Base-by-base conservation (phyloP, 2,329 filamentous ascomycete genomes). In the Fusarium cyanostomum region DNA sequence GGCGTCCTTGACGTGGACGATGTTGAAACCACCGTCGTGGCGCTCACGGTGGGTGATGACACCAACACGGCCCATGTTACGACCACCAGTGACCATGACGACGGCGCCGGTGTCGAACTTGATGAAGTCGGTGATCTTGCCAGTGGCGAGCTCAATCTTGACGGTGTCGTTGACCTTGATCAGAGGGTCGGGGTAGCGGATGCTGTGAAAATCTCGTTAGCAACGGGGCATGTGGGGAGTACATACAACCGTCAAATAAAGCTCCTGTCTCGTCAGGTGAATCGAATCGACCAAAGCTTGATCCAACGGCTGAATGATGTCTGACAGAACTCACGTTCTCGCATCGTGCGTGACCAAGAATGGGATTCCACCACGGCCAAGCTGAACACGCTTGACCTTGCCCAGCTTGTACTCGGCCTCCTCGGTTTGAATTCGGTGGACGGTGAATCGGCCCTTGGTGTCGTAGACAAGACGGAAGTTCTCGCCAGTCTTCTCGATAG, bases 281-380 rank as follows among this genome's bases (percentile, higher is more conserved):
- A 71, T 72, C 70, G 77, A 81, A 84, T 85, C 83, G 79, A 86
- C 93, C 93, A 96, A 95, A 97, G 87, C 92, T 95, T 96, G 92
- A 92, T 94, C 92, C 94, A 97, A 97, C 94, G 94, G 90, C 94
- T 97, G 94, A 97, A 94, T 95, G 94, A 97, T 92, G 91, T 91
- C 84, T 87, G 85, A 88, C 84, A 90, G 88, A 91, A 98, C 94
- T 97, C 87, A 99, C 94, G 95, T 99, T 93, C 95, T 91, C 86
- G 95, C 95, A 95, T 99, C 95, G 92, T 99, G 95, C 94, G 95
- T 99, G 92, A 99, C 95, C 93, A 98, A 97, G 94, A 97, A 99
- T 96, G 95, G 95, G 90, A 99, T 96, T 87, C 94, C 95, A 85
- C 95, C 96, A 84, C 93, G 94, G 87, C 95, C 95, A 77, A 99